Evolutionary conservation across 2,329 filamentous ascomycete genomes (phyloP).

Genomic region (Arthrobotrys iridis): DNA sequence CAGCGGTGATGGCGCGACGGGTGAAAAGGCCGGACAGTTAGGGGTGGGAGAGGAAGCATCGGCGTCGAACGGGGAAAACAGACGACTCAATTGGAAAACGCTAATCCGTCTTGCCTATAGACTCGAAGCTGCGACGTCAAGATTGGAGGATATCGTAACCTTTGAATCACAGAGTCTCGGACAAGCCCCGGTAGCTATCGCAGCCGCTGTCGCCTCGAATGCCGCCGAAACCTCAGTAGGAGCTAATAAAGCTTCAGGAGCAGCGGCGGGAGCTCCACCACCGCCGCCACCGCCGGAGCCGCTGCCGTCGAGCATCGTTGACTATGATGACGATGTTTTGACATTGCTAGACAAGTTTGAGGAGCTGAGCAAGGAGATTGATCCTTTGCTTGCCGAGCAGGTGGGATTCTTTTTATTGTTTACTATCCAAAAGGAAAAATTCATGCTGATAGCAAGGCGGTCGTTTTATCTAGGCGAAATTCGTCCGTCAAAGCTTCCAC

Average conservation of each 20-base stretch:
- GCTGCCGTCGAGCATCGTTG: constrained; percentile 80
- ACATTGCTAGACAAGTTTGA: constrained; percentile 80
- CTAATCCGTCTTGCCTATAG: constrained; percentile 66
- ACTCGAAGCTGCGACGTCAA: constrained; percentile 94
- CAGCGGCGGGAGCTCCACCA: constrained; percentile 61
- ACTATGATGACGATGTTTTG: constrained; percentile 83
- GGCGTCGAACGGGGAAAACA: neutral
- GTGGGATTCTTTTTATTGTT: constrained; percentile 63
- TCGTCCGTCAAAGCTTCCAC: constrained; percentile 69
- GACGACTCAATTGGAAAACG: constrained; percentile 17
- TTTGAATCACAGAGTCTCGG: constrained; percentile 69
- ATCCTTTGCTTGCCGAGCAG: constrained; percentile 81
- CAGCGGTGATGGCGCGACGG: neutral
- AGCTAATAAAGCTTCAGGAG: constrained; percentile 61
- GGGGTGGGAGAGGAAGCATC: neutral
- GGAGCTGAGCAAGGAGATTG: constrained; percentile 78
- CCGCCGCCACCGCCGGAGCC: constrained; percentile 66
- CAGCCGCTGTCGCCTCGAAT: constrained; percentile 57
- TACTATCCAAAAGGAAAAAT: no score
- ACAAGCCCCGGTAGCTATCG: constrained; percentile 63
- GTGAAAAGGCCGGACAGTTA: neutral
- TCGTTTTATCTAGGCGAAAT: constrained; percentile 55
- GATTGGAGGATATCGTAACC: constrained; percentile 92
- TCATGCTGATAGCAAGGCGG: neutral
- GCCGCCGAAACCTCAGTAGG: constrained; percentile 61